These are phyloP conservation scores for Arctostaphylos glauca DNA, from an alignment of 148 eudicot genomes.

Conservation along the genomic window DNA sequence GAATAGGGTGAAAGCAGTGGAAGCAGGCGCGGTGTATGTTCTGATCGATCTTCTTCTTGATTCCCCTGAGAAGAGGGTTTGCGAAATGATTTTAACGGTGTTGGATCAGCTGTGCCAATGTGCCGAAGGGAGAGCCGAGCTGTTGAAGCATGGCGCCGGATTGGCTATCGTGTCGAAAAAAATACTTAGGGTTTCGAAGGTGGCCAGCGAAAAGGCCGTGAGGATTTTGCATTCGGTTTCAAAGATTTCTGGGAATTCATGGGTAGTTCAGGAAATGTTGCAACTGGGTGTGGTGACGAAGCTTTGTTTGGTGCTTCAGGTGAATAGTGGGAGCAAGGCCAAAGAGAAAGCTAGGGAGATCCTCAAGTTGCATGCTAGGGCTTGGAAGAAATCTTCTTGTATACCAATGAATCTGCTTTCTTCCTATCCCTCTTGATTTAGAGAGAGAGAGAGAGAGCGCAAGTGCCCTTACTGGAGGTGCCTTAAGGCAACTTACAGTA, in stretches of 20 bases:
- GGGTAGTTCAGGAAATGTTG: slow-evolving; percentile 62
- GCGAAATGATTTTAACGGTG: slow-evolving; percentile 47
- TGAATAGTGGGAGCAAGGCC: slow-evolving; percentile 56
- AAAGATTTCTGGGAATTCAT: slow-evolving; percentile 32
- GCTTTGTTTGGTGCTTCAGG: slow-evolving; percentile 65
- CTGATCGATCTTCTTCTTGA: slow-evolving; percentile 48
- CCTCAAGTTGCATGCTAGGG: slow-evolving; percentile 53
- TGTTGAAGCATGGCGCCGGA: slow-evolving; percentile 62
- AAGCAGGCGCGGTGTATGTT: slow-evolving; percentile 34
- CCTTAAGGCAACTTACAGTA: too few relatives aligned
- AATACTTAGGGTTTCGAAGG: slow-evolving; percentile 61
- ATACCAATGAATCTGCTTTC: slow-evolving; percentile 29
- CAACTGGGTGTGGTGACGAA: slow-evolving; percentile 64
- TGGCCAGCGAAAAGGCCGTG: slow-evolving; percentile 56
- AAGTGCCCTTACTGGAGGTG: too few relatives aligned
- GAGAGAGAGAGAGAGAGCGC: not conserved
- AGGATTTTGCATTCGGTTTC: slow-evolving; percentile 44
- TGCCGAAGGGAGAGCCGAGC: slow-evolving; percentile 65
- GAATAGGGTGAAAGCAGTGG: slow-evolving; percentile 49
- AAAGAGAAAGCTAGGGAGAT: slow-evolving; percentile 67
- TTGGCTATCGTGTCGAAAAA: slow-evolving; percentile 70
- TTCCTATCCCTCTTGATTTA: slow-evolving; percentile 16
- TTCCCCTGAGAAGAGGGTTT: slow-evolving; percentile 30
- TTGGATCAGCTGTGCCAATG: slow-evolving; percentile 59
- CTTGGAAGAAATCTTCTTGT: slow-evolving; percentile 56